phyloP scores from a whole-genome alignment of 805 yeast species.

The Starmera dryadoides region DNA sequence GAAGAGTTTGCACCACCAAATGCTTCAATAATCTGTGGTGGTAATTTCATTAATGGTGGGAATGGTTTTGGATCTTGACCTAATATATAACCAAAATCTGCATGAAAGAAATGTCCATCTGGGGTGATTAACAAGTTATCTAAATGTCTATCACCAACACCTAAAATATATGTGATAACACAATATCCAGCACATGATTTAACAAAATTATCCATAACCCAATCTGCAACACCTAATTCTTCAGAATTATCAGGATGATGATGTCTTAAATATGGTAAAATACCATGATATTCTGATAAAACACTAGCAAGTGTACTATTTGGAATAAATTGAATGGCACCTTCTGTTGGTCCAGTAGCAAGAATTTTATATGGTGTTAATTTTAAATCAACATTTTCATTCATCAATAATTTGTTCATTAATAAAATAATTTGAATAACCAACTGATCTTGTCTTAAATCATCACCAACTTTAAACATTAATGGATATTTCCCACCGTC shows the following conservation, averaged over 20 bases:
- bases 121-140: constrained; percentile 80
- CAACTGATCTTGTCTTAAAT: constrained; percentile 90
- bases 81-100: constrained; percentile 92
- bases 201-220: constrained; percentile 89
- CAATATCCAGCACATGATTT: constrained; percentile 97
- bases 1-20: constrained; percentile 92
- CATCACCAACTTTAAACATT: constrained; percentile 94
- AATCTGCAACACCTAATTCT: constrained; percentile 28
- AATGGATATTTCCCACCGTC: constrained; percentile 54
- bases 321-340: constrained; percentile 91
- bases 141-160: constrained; percentile 96
- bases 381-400: constrained; percentile 84
- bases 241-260: constrained; percentile 50
- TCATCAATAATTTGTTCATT: constrained; percentile 82
- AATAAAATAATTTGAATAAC: constrained; percentile 88
- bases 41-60: constrained; percentile 96
- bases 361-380: constrained; percentile 84
- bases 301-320: constrained; percentile 84
- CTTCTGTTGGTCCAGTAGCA: constrained; percentile 88
- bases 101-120: constrained; percentile 92
- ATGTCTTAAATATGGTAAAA: constrained; percentile 58
- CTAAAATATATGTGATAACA: constrained; percentile 87
- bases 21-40: constrained; percentile 94
- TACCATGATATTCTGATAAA: constrained; percentile 65
- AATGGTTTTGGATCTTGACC: constrained; percentile 98